Evolutionary conservation across 1,284 basidiomycete genomes (phyloP).

Genomic region (Moesziomyces globuligerus): DNA sequence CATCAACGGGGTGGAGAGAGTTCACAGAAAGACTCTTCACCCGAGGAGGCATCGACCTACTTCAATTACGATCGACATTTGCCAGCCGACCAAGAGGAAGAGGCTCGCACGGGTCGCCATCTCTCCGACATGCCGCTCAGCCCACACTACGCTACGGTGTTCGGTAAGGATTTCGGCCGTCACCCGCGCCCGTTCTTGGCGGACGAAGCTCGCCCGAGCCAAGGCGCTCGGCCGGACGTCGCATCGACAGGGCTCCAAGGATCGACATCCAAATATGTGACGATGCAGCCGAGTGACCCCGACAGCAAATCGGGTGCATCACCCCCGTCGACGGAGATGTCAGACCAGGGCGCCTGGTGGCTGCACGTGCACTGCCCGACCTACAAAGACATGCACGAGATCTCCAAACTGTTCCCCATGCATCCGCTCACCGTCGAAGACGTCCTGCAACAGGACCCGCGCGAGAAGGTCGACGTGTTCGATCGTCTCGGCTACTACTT

Average conservation of each 20-base stretch:
- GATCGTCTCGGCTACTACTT: conserved; percentile 92
- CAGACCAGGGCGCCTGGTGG: conserved; percentile 77
- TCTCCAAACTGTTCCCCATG: conserved; percentile 88
- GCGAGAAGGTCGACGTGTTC: conserved; percentile 92
- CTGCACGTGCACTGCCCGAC: conserved; percentile 89
- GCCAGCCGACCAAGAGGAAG: conserved; percentile 49
- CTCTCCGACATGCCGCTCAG: conserved; percentile 64
- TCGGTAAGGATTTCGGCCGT: conserved; percentile 46
- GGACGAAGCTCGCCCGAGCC: background rate
- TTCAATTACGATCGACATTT: conserved; percentile 22
- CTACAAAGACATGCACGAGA: conserved; percentile 86
- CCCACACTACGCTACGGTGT: conserved; percentile 43
- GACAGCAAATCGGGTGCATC: conserved; percentile 12
- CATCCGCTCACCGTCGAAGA: conserved; percentile 95
- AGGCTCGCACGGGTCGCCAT: conserved; percentile 55
- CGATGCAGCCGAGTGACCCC: conserved; percentile 10
- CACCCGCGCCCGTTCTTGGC: conserved; percentile 11
- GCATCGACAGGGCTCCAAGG: background rate
- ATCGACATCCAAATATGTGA: conserved; percentile 3
- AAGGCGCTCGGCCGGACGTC: background rate
- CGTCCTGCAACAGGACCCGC: conserved; percentile 90
- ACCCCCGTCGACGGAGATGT: conserved; percentile 1
- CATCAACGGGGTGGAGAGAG: background rate
- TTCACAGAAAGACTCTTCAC: conserved; percentile 6
- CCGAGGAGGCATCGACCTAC: background rate